Evolutionary conservation across 495 filamentous ascomycete genomes (phyloP).

Genomic region (Aspergillus wentii): DNA sequence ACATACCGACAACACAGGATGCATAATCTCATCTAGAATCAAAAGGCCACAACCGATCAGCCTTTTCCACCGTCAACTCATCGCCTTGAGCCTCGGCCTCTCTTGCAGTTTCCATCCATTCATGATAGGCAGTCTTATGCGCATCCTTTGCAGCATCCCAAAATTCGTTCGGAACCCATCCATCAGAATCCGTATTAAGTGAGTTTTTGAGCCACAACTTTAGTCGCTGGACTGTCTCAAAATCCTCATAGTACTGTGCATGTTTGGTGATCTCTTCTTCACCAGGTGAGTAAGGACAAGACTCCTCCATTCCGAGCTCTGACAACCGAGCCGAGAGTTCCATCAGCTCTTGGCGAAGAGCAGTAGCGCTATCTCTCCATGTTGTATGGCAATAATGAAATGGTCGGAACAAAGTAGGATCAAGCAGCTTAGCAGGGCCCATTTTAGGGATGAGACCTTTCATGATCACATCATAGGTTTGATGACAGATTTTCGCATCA

Average conservation of each 20-base stretch:
- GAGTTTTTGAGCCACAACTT: slow-evolving; percentile 22
- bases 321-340: slow-evolving; percentile 28
- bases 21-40: slow-evolving; percentile 21
- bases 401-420: slow-evolving; percentile 31
- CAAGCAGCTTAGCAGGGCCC: slow-evolving; percentile 23
- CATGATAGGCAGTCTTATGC: slow-evolving; percentile 25
- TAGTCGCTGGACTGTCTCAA: slow-evolving; percentile 28
- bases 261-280: slow-evolving; percentile 26
- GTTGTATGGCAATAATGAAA: slow-evolving; percentile 37
- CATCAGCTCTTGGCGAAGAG: slow-evolving; percentile 34
- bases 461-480: slow-evolving; percentile 34
- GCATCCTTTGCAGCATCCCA: slow-evolving; percentile 27
- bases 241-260: slow-evolving; percentile 28
- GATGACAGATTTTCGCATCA: slow-evolving; percentile 23
- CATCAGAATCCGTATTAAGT: slow-evolving; percentile 18
- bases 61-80: slow-evolving; percentile 25
- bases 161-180: slow-evolving; percentile 24
- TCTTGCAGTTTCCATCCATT: slow-evolving; percentile 27
- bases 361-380: slow-evolving; percentile 35
- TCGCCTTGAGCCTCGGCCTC: slow-evolving; percentile 19
- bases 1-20: no score
- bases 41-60: slow-evolving; percentile 29
- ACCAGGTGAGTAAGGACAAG: slow-evolving; percentile 27
- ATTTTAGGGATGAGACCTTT: slow-evolving; percentile 31
- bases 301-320: slow-evolving; percentile 28